Conservation (phyloP, 106 monocot species). For the Acorus gramineus region DNA sequence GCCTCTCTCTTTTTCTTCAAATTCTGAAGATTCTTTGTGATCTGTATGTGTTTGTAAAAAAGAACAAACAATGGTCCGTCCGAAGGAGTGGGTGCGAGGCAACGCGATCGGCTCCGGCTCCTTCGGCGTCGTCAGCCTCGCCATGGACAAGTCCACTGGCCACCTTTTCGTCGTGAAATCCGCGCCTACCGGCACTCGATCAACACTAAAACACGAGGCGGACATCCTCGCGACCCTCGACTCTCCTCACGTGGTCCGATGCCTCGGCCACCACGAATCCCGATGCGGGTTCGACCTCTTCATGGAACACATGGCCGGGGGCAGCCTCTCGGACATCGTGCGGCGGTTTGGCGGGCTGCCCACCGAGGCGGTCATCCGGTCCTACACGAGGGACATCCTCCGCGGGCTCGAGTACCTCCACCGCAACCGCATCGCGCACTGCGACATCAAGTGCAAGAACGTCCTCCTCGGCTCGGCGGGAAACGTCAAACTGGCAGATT, state of each 20-base stretch:
- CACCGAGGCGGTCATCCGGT: conserved; percentile 4
- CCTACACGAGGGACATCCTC: conserved; percentile 9
- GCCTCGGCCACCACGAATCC: neutral
- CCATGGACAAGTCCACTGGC: neutral
- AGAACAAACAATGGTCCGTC: no score
- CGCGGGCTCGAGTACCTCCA: conserved; percentile 4
- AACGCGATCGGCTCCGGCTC: neutral
- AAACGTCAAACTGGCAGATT: neutral
- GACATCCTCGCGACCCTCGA: conserved; percentile 1
- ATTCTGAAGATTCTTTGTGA: no score
- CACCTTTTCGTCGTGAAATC: conserved; percentile 14
- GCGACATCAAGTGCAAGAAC: conserved; percentile 11
- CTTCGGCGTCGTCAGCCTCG: conserved; percentile 2
- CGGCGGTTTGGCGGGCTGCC: neutral
- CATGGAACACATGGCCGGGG: conserved; percentile 5
- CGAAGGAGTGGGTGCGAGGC: neutral
- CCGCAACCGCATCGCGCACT: neutral
- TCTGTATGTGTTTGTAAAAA: no score
- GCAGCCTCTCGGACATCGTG: neutral
- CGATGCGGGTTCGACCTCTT: neutral
- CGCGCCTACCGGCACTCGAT: neutral
- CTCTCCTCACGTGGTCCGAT: conserved; percentile 1
- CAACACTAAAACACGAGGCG: neutral
- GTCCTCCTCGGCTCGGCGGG: conserved; percentile 3
- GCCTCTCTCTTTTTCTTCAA: no score